Percentiles rank a stretch among this genome's conserved stretches.
These are phyloP conservation scores for Penicillium sp. DNA, from an alignment of 2,329 filamentous ascomycete genomes.

Conservation along the genomic window DNA sequence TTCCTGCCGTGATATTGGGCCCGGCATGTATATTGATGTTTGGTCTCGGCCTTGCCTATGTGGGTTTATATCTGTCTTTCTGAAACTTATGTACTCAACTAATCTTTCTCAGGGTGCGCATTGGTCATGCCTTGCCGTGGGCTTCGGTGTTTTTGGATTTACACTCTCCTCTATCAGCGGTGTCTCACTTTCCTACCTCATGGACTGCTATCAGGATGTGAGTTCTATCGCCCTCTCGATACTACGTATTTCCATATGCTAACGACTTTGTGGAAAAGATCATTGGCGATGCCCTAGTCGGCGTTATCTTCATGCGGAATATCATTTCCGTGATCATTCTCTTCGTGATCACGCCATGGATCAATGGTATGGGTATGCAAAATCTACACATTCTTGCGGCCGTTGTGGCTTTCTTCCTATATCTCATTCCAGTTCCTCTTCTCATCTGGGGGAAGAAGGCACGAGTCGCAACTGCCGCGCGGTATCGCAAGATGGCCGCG, in stretches of 20 bases:
- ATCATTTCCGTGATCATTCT: slow-evolving; percentile 52
- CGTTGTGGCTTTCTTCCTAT: slow-evolving; percentile 23
- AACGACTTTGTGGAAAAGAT: slow-evolving; percentile 40
- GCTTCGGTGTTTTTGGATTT: slow-evolving; percentile 31
- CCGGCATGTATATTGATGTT: slow-evolving; percentile 49
- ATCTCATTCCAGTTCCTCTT: slow-evolving; percentile 30
- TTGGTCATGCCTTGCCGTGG: slow-evolving; percentile 38
- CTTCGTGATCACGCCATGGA: slow-evolving; percentile 54
- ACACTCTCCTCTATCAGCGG: slow-evolving; percentile 30
- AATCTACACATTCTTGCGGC: slow-evolving; percentile 31
- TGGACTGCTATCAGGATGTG: slow-evolving; percentile 41
- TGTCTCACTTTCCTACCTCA: slow-evolving; percentile 37
- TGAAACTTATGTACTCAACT: not conserved
- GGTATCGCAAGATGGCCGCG: slow-evolving; percentile 28
- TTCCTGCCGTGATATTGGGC: slow-evolving; percentile 37
- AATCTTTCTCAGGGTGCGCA: slow-evolving; percentile 30
- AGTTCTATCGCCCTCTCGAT: slow-evolving; percentile 4
- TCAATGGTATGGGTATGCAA: slow-evolving; percentile 31
- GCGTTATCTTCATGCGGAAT: slow-evolving; percentile 54
- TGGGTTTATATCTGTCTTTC: not conserved
- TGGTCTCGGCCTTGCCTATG: slow-evolving; percentile 42
- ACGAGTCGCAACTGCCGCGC: slow-evolving; percentile 23
- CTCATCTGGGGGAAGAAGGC: slow-evolving; percentile 36
- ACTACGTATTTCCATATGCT: not conserved
- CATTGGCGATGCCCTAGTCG: slow-evolving; percentile 55